phyloP scores from a whole-genome alignment of 768 basidiomycete species.

The Boletus coccyginus region DNA sequence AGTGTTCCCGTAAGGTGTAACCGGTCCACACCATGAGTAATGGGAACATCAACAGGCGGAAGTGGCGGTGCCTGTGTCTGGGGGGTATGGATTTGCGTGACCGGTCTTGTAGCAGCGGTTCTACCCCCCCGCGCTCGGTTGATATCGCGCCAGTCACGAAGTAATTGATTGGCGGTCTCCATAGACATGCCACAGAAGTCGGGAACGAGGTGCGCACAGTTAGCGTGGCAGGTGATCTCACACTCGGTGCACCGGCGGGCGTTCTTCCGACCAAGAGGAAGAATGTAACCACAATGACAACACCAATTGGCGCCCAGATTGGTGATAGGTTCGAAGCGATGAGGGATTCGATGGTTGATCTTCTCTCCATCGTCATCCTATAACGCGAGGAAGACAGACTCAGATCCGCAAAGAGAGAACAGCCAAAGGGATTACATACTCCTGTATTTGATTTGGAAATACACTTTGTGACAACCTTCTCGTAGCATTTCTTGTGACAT shows the following conservation, averaged over 20 bases:
- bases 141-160: conserved; percentile 89
- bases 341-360: conserved; percentile 98
- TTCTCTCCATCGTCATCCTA: conserved; percentile 97
- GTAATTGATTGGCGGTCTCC: conserved; percentile 94
- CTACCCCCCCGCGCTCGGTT: conserved; percentile 64
- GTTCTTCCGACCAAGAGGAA: conserved; percentile 95
- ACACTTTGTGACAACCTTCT: conserved; percentile 99
- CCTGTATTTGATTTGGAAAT: conserved; percentile 96
- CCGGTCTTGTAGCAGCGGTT: conserved; percentile 36
- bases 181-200: conserved; percentile 99
- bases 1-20: conserved; percentile 41
- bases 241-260: conserved; percentile 95
- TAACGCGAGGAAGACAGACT: not conserved
- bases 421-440: conserved; percentile 47
- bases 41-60: conserved; percentile 33
- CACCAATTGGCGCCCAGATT: conserved; percentile 99
- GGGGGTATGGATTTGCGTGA: conserved; percentile 31
- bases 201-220: conserved; percentile 96
- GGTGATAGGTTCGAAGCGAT: conserved; percentile 95
- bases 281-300: conserved; percentile 98
- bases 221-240: conserved; percentile 93
- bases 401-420: not conserved
- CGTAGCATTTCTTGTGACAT: conserved; percentile 98
- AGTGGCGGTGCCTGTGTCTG: conserved; percentile 31
- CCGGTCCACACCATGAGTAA: conserved; percentile 41